Base-by-base conservation (phyloP, 495 filamentous ascomycete genomes). In the Bacidia gigantensis region DNA sequence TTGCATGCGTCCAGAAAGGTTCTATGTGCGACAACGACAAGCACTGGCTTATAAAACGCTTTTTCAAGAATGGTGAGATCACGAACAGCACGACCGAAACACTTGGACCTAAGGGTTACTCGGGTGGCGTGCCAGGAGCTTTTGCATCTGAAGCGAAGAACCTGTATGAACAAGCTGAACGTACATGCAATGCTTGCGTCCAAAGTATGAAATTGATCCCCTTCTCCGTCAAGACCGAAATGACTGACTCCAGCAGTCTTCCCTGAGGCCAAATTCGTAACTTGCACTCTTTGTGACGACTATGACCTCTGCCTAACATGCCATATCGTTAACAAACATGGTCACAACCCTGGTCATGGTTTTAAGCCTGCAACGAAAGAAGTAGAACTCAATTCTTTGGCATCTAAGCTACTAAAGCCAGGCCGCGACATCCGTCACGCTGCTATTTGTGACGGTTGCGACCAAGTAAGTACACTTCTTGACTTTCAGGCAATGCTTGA, bases 11-110 rank as follows among this genome's bases (percentile, higher is more conserved):
- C 38, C 73, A 80, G 43, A 69, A 70, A 25, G 88, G 89, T 54
- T 73, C 81, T 23, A 76, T 83, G 35, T 99, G 93, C 71, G 77
- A 76, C 46, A 78, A 78, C 42, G 76, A 80, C 12, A 72, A 75
- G 49, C 92, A 99, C 71, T 96, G 87, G 87, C 70, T 99, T 67
- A 89, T 97, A 64, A 95, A 93, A 78, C 80, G 92, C 45, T 79
- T 77, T 42, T 76, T 97, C 46, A 74, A 81, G 55, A 73, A 84
- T 54, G 93, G 89, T 20, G 72, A 77, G 52, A 82, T 97, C 41
- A 78, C 82, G 59, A 86, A 78, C 64, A 95, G 88, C 72, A 84
- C 76, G 2, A 95, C 88, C 2, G 85, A 95, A 64, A 82, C 72
- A 3, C 72, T 89, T 61, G 71, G 76, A 26, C 81, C 86, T 40